A percentile compares a stretch with the other conserved stretches of the same genome.
phyloP scores from a whole-genome alignment of 129 eudicot species.

The Lactuca saligna region DNA sequence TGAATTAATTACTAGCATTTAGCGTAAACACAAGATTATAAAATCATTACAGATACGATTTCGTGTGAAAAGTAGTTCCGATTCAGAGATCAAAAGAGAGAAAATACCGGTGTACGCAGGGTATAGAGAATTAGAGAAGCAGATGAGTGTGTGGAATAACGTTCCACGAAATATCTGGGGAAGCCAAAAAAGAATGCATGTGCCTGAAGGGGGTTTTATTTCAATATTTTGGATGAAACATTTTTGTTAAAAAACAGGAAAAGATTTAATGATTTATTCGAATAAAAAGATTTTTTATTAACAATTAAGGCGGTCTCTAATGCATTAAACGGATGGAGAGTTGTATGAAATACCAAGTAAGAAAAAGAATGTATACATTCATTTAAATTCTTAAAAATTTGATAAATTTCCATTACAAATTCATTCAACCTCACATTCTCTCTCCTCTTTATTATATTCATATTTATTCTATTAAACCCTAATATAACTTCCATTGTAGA shows the following conservation, averaged over 20 bases:
- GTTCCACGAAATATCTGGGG: background rate
- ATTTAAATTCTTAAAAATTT: no score
- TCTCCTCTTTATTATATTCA: no score
- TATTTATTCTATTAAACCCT: no score
- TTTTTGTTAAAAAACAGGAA: background rate
- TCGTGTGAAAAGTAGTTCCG: background rate
- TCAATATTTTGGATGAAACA: background rate
- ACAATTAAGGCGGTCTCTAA: no score
- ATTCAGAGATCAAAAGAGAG: background rate
- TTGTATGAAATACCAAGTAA: no score
- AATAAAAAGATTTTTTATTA: no score
- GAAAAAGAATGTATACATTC: no score
- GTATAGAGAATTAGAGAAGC: background rate
- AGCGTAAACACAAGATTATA: background rate
- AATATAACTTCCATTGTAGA: no score
- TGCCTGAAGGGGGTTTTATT: background rate
- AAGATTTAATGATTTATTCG: no score
- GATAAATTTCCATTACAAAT: no score
- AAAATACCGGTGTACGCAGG: background rate
- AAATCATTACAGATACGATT: background rate
- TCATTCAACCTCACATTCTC: no score
- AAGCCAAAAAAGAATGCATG: background rate
- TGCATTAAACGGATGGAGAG: no score
- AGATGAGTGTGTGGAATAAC: background rate
- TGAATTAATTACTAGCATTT: background rate